Conservation (phyloP, 805 yeast species). For the Saccharomycopsis microspora region DNA sequence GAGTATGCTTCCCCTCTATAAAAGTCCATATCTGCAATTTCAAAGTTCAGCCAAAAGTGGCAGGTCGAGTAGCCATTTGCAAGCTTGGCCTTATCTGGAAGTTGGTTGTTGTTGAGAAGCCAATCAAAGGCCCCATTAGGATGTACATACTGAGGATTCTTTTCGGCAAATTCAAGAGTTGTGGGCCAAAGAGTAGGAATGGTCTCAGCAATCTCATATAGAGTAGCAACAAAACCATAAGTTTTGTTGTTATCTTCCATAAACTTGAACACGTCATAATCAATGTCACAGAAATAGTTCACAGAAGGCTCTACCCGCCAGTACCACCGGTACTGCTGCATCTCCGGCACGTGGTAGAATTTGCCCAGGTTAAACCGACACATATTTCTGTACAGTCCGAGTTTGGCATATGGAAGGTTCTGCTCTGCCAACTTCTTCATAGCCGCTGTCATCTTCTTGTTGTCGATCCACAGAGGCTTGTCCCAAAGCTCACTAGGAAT, state of each 20-base stretch:
- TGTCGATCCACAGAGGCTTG: slow-evolving; percentile 47
- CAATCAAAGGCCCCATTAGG: slow-evolving; percentile 44
- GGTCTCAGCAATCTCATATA: slow-evolving; percentile 51
- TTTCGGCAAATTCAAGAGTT: slow-evolving; percentile 39
- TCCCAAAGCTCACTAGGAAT: slow-evolving; percentile 39
- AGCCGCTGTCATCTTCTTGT: slow-evolving; percentile 28
- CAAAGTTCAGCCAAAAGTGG: slow-evolving; percentile 89
- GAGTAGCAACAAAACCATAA: slow-evolving; percentile 52
- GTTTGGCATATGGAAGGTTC: slow-evolving; percentile 45
- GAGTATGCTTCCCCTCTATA: slow-evolving; percentile 58
- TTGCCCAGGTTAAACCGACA: slow-evolving; percentile 54
- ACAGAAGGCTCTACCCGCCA: slow-evolving; percentile 67
- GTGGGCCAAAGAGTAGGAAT: slow-evolving; percentile 49
- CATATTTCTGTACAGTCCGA: slow-evolving; percentile 55
- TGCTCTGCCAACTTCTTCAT: slow-evolving; percentile 31
- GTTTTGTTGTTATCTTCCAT: slow-evolving; percentile 45
- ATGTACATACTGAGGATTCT: slow-evolving; percentile 41
- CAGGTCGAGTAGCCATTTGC: slow-evolving; percentile 47
- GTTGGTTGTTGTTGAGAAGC: slow-evolving; percentile 38
- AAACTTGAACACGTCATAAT: slow-evolving; percentile 57
- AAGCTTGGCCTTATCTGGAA: slow-evolving; percentile 34
- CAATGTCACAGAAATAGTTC: slow-evolving; percentile 43
- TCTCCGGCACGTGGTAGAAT: slow-evolving; percentile 47
- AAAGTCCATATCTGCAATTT: slow-evolving; percentile 76
- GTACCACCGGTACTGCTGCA: slow-evolving; percentile 47